Conservation (phyloP, 2,329 filamentous ascomycete genomes). For the Fusarium dlaminii region DNA sequence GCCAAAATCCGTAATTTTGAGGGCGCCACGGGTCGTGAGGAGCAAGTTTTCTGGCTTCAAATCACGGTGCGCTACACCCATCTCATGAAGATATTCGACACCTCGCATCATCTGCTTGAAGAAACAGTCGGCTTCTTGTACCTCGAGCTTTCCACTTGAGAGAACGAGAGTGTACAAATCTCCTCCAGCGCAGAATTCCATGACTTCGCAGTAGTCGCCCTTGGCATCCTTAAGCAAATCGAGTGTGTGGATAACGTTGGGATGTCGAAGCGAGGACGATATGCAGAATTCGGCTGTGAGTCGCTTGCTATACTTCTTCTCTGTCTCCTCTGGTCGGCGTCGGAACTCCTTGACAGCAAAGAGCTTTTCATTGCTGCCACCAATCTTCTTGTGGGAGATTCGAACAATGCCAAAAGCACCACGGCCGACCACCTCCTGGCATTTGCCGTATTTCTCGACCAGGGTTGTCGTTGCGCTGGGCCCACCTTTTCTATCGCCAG, state of each 20-base stretch:
- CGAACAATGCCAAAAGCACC: slow-evolving; percentile 97
- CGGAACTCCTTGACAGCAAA: slow-evolving; percentile 99
- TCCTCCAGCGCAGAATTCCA: slow-evolving; percentile 98
- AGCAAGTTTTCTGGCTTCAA: slow-evolving; percentile 97
- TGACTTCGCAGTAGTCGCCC: slow-evolving; percentile 97
- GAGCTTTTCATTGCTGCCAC: slow-evolving; percentile 84
- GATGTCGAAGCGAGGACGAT: slow-evolving; percentile 93
- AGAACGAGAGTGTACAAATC: slow-evolving; percentile 95
- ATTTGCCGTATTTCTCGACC: slow-evolving; percentile 98
- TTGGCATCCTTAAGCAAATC: slow-evolving; percentile 96
- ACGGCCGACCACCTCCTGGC: slow-evolving; percentile 94
- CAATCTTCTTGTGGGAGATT: slow-evolving; percentile 94
- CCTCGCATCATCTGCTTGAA: slow-evolving; percentile 99
- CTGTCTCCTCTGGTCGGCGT: slow-evolving; percentile 89
- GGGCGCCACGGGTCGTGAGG: slow-evolving; percentile 86
- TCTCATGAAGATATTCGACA: slow-evolving; percentile 98
- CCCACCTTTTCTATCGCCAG: slow-evolving; percentile 80
- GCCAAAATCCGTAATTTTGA: slow-evolving; percentile 99
- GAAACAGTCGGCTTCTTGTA: slow-evolving; percentile 93
- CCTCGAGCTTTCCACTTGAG: slow-evolving; percentile 89
- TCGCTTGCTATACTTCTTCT: slow-evolving; percentile 97
- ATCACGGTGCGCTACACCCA: slow-evolving; percentile 97
- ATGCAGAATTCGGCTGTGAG: slow-evolving; percentile 98
- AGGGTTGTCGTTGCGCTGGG: slow-evolving; percentile 77
- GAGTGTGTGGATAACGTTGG: slow-evolving; percentile 97